Percentiles rank a stretch among this genome's conserved stretches.
Evolutionary conservation across 2,329 filamentous ascomycete species (phyloP).

Genomic region (Penicillium oxalicum): DNA sequence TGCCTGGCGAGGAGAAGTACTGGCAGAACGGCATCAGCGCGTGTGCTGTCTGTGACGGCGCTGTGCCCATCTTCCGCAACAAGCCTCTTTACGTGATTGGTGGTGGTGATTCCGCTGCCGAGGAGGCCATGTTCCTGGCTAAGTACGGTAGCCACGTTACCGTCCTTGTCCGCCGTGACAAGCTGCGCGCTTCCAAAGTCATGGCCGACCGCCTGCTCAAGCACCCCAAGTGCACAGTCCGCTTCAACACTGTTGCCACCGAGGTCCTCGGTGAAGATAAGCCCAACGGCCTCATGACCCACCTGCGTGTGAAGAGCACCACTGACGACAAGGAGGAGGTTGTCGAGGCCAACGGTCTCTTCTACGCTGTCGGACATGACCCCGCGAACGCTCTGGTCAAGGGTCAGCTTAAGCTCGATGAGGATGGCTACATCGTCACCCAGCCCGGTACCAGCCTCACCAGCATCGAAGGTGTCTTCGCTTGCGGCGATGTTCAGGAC

Average conservation of each 20-base stretch:
- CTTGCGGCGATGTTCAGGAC: constrained; percentile 95
- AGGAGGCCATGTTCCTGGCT: constrained; percentile 94
- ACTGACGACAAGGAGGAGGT: constrained; percentile 70
- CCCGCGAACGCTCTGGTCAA: constrained; percentile 88
- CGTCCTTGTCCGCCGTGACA: constrained; percentile 82
- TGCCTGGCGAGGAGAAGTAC: constrained; percentile 87
- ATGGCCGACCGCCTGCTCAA: constrained; percentile 80
- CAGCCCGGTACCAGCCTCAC: constrained; percentile 83
- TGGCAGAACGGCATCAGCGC: constrained; percentile 97
- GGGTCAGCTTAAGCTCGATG: constrained; percentile 80
- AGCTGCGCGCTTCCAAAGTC: constrained; percentile 79
- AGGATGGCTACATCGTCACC: constrained; percentile 86
- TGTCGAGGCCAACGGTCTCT: constrained; percentile 85
- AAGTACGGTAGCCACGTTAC: constrained; percentile 96
- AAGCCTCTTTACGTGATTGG: constrained; percentile 94
- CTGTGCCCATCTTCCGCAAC: constrained; percentile 93
- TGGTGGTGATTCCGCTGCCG: constrained; percentile 91
- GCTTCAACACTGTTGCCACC: constrained; percentile 73
- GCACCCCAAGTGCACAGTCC: constrained; percentile 85
- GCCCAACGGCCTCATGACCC: constrained; percentile 72
- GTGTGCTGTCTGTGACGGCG: constrained; percentile 95
- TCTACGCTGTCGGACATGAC: constrained; percentile 96
- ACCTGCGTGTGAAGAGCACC: constrained; percentile 75
- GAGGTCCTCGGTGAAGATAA: constrained; percentile 81
- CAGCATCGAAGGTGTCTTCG: constrained; percentile 86